Evolutionary conservation across 495 filamentous ascomycete species (phyloP).

Genomic region (Hyaloscypha bicolor): DNA sequence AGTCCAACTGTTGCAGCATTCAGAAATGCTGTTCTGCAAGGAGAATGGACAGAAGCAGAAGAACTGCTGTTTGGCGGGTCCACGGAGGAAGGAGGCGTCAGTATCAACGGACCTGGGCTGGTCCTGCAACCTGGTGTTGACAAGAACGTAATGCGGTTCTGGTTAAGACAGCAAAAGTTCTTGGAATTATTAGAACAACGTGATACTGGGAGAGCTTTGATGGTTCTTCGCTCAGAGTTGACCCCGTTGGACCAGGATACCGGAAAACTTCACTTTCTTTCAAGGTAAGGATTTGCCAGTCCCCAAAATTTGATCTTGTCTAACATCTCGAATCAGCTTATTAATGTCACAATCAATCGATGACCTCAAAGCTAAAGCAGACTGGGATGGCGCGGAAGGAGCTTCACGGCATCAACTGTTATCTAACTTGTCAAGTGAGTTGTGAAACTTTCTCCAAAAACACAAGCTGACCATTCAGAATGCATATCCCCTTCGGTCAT

Average conservation of each 20-base stretch:
- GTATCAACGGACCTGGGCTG: constrained; percentile 45
- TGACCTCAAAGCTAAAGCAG: constrained; percentile 76
- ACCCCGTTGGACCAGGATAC: constrained; percentile 84
- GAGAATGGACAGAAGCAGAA: constrained; percentile 86
- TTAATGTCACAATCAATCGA: constrained; percentile 85
- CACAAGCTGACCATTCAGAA: constrained; percentile 47
- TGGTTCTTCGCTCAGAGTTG: constrained; percentile 82
- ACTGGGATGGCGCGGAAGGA: constrained; percentile 85
- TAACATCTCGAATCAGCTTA: constrained; percentile 51
- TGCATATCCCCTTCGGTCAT: constrained; percentile 97
- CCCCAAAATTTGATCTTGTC: constrained; percentile 3
- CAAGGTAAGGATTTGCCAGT: constrained; percentile 57
- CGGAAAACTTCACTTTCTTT: constrained; percentile 75
- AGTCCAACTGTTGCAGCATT: constrained; percentile 83
- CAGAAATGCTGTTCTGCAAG: constrained; percentile 75
- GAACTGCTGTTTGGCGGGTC: constrained; percentile 68
- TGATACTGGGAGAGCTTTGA: constrained; percentile 72
- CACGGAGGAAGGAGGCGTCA: constrained; percentile 52
- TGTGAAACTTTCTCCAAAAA: not conserved
- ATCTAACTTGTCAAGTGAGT: constrained; percentile 80
- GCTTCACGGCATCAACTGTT: constrained; percentile 76
- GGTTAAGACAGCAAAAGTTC: constrained; percentile 91
- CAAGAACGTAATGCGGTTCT: constrained; percentile 60
- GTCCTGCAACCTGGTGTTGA: constrained; percentile 49
- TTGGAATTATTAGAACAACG: constrained; percentile 82